phyloP scores from a whole-genome alignment of 768 basidiomycete species.

The Rhizopogon rudus region DNA sequence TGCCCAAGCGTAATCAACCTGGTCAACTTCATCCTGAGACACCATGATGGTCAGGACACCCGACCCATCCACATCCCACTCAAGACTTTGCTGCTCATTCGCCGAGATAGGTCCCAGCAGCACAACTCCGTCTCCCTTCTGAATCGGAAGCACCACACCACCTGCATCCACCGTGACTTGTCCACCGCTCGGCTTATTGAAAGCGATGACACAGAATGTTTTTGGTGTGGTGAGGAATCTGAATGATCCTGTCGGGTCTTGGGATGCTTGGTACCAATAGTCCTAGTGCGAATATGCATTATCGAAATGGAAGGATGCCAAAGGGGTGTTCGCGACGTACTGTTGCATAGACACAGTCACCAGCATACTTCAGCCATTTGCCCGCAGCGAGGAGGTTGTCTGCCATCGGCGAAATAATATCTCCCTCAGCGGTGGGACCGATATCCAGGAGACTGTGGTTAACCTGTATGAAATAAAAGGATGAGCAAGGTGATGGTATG shows the following conservation, averaged over 20 bases:
- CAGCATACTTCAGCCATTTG: conserved; percentile 44
- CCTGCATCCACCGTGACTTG: conserved; percentile 28
- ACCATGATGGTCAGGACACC: conserved; percentile 29
- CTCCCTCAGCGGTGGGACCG: conserved; percentile 51
- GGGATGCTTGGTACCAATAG: conserved; percentile 44
- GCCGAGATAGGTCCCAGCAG: conserved; percentile 30
- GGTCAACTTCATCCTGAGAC: conserved; percentile 16
- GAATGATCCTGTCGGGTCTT: conserved; percentile 28
- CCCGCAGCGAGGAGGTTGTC: conserved; percentile 47
- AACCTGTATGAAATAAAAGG: neutral
- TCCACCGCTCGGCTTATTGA: conserved; percentile 30
- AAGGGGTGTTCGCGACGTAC: conserved; percentile 23
- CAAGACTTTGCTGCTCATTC: conserved; percentile 10
- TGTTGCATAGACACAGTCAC: conserved; percentile 49
- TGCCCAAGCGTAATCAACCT: conserved; percentile 35
- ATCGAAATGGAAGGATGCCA: neutral
- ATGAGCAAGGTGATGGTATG: neutral
- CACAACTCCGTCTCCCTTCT: conserved; percentile 36
- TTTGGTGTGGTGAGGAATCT: conserved; percentile 46
- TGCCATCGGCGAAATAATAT: conserved; percentile 44
- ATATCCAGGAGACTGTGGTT: conserved; percentile 41
- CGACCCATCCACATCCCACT: conserved; percentile 25
- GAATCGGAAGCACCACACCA: conserved; percentile 36
- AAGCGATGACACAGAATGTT: conserved; percentile 48
- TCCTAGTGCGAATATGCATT: conserved; percentile 22